Conservation (phyloP, 345 rosid genomes). For the Barbarea vulgaris region DNA sequence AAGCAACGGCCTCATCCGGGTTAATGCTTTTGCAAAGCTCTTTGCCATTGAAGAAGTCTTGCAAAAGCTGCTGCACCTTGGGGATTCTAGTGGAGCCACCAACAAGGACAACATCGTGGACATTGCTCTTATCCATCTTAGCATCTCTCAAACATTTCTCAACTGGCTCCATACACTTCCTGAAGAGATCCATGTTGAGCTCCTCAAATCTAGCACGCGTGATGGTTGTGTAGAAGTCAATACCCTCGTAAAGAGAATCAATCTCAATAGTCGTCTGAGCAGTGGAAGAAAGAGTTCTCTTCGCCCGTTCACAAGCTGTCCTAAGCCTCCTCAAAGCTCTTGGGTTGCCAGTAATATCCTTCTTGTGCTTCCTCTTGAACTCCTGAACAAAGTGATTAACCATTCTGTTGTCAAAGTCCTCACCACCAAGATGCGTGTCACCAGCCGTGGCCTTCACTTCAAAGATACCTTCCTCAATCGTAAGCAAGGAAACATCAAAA, state of each 20-base stretch:
- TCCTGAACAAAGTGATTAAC: constrained; percentile 66
- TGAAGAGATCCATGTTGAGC: constrained; percentile 54
- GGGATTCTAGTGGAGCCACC: constrained; percentile 65
- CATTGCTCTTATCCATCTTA: constrained; percentile 63
- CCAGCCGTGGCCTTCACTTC: constrained; percentile 67
- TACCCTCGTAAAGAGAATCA: constrained; percentile 57
- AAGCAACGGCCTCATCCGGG: constrained; percentile 68
- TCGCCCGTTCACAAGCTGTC: constrained; percentile 66
- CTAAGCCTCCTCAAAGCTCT: constrained; percentile 71
- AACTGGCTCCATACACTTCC: constrained; percentile 65
- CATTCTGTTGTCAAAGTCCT: constrained; percentile 56
- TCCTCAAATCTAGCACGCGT: constrained; percentile 56
- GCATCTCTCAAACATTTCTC: constrained; percentile 67
- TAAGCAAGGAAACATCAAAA: constrained; percentile 64
- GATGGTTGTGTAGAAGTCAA: constrained; percentile 56
- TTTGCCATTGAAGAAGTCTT: constrained; percentile 59
- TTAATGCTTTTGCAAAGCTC: constrained; percentile 67
- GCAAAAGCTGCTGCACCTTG: constrained; percentile 58
- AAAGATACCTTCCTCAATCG: constrained; percentile 63
- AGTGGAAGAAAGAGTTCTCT: constrained; percentile 65
- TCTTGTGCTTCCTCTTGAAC: constrained; percentile 60
- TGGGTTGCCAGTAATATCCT: constrained; percentile 56
- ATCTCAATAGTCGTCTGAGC: constrained; percentile 67
- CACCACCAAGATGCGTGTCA: constrained; percentile 61
- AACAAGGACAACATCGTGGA: constrained; percentile 62